Percentiles rank a stretch among this genome's conserved stretches.
Conservation (phyloP, 768 basidiomycete genomes). For the Suillus subluteus region DNA sequence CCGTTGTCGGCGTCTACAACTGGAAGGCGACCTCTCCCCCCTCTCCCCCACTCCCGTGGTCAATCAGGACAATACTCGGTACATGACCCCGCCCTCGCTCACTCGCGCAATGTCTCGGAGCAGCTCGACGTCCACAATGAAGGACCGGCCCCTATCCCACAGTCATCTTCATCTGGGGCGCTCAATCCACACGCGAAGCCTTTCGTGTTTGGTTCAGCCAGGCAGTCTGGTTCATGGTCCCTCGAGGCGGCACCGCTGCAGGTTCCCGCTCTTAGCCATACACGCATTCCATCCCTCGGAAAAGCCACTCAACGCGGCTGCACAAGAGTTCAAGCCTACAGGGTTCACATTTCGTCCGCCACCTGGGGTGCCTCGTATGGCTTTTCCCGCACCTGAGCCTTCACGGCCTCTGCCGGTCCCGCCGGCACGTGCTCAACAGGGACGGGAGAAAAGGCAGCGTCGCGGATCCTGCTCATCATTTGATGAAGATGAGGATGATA, state of each 20-base stretch:
- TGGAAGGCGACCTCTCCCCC: conserved; percentile 55
- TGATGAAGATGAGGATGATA: conserved; percentile 48
- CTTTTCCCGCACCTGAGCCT: conserved; percentile 33
- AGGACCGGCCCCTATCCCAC: conserved; percentile 18
- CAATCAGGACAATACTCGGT: conserved; percentile 62
- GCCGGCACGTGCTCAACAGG: conserved; percentile 50
- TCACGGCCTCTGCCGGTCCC: conserved; percentile 45
- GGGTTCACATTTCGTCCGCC: conserved; percentile 81
- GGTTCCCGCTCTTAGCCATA: conserved; percentile 42
- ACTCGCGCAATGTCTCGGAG: conserved; percentile 56
- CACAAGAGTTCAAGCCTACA: conserved; percentile 79
- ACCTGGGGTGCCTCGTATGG: conserved; percentile 62
- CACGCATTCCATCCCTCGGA: conserved; percentile 50
- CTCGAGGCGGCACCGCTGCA: conserved; percentile 35
- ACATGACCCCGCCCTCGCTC: conserved; percentile 64
- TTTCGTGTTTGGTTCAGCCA: conserved; percentile 70
- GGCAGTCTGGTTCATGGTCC: conserved; percentile 39
- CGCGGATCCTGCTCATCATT: conserved; percentile 46
- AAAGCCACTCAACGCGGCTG: conserved; percentile 79
- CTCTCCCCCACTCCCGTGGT: conserved; percentile 66
- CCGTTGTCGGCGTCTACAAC: conserved; percentile 48
- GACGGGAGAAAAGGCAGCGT: conserved; percentile 80
- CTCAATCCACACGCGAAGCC: conserved; percentile 85
- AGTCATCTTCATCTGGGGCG: conserved; percentile 28
- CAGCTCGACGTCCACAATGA: conserved; percentile 40